A percentile compares a stretch with the other conserved stretches of the same genome.
Conservation (phyloP, 2,329 filamentous ascomycete species). For the Cercospora citrullina region DNA sequence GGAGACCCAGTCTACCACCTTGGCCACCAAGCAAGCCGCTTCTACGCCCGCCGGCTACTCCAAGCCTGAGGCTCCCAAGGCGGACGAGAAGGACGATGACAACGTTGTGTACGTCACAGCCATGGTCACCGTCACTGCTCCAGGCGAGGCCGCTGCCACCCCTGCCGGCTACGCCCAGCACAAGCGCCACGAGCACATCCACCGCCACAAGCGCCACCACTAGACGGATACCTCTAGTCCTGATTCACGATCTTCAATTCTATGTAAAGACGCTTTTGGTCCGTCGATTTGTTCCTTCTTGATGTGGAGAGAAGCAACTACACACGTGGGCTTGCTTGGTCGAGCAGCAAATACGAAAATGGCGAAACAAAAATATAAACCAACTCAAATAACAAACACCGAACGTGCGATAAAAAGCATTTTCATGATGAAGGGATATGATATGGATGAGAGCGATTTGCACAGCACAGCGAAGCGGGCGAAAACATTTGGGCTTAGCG, state of each 20-base stretch:
- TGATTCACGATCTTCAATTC: slow-evolving; percentile 3
- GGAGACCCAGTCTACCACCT: neutral
- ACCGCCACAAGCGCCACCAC: slow-evolving; percentile 16
- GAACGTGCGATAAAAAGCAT: neutral
- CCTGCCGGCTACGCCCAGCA: slow-evolving; percentile 7
- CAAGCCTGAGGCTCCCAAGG: neutral
- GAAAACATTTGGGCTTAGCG: neutral
- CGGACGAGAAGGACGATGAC: slow-evolving; percentile 3
- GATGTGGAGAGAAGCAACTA: neutral
- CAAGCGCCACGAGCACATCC: slow-evolving; percentile 17
- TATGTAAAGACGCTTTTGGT: slow-evolving; percentile 3
- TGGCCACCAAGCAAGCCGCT: slow-evolving; percentile 11
- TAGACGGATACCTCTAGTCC: neutral
- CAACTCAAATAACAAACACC: neutral
- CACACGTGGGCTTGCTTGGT: neutral
- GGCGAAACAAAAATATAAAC: neutral
- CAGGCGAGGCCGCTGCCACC: slow-evolving; percentile 17
- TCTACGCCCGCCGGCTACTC: slow-evolving; percentile 11
- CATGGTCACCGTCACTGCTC: slow-evolving; percentile 20
- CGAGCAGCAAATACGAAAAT: neutral
- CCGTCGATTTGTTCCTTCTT: slow-evolving; percentile 1
- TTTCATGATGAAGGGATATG: neutral
- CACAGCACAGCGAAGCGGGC: neutral
- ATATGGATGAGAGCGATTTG: neutral
- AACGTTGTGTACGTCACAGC: slow-evolving; percentile 20